Base-by-base conservation (phyloP, 805 yeast species). In the Spathaspora boniae region DNA sequence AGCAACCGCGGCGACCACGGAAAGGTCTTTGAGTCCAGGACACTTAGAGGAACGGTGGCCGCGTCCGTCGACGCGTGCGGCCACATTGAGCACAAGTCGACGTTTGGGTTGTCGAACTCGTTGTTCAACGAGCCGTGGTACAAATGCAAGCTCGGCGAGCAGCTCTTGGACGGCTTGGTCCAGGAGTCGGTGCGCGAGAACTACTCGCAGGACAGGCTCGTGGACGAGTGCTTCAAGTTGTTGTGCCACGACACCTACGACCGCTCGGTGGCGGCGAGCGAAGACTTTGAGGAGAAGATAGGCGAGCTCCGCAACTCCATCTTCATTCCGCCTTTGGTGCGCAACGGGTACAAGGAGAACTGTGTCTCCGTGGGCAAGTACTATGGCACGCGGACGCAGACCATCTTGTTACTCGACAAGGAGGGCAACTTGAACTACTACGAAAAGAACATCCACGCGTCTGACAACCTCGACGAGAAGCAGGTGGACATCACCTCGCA, bases 311-410 rank as follows among this genome's bases (percentile, higher is more conserved):
- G 69, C 29, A 60, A 72, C 20, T 74, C 85, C 3, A 77, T 88
- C 4, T 86, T 79, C 50, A 73, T 88, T 7, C 95, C 95, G 2
- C 86, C 87, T 0, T 50, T 84, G 26, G 38, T 31, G 27, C 24
- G 36, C 22, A 36, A 31, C 29, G 45, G 39, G 31, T 20, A 21
- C 6, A 15, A 25, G 19, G 26, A 24, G 16, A 26, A 16, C 25
- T 26, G 42, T 24, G 21, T 27, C 12, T 45, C 50, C 2, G 40
- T 67, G 11, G 86, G 87, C 0, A 56, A 65, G 16, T 78, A 67
- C 48, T 89, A 87, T 52, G 96, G 96, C 0, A 88, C 97, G 0
- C 62, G 96, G 36, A 85, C 96, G 0, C 96, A 88, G 54, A 86
- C 95, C 0, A 73, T 87, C 2, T 68, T 87, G 3, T 47, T 86